These are phyloP conservation scores for Hirsutella rhossiliensis DNA, from an alignment of 2,329 filamentous ascomycete genomes.

Conservation along the genomic window DNA sequence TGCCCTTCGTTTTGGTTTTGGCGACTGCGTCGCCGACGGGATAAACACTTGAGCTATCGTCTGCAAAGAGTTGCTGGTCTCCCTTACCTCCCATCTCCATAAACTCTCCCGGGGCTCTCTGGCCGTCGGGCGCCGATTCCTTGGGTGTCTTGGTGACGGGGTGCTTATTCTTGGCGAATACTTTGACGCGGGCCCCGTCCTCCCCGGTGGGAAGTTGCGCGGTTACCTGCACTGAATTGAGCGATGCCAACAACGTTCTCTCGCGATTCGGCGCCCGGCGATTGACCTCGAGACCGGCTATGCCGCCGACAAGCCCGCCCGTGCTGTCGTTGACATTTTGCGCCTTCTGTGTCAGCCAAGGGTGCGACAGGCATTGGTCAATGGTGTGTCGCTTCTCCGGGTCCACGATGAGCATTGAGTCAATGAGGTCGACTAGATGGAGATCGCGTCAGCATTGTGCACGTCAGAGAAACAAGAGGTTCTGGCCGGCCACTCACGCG, in stretches of 20 bases:
- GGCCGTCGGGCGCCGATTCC: constrained; percentile 55
- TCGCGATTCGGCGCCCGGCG: constrained; percentile 70
- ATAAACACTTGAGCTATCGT: constrained; percentile 45
- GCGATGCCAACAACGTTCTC: constrained; percentile 69
- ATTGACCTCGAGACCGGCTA: constrained; percentile 71
- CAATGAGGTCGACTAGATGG: constrained; percentile 64
- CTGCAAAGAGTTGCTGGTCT: constrained; percentile 63
- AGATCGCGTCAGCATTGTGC: not conserved
- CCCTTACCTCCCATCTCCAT: constrained; percentile 77
- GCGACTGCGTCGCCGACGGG: constrained; percentile 18
- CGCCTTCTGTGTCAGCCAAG: constrained; percentile 62
- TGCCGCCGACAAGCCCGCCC: constrained; percentile 79
- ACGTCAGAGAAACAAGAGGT: too few species aligned
- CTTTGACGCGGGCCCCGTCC: constrained; percentile 51
- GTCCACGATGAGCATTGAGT: constrained; percentile 86
- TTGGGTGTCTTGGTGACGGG: constrained; percentile 25
- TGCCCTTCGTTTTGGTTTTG: constrained; percentile 17
- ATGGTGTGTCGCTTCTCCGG: constrained; percentile 74
- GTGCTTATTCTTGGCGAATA: constrained; percentile 59
- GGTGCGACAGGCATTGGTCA: constrained; percentile 82
- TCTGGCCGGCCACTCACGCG: too few species aligned
- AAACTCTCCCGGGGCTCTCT: constrained; percentile 63
- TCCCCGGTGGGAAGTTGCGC: constrained; percentile 42
- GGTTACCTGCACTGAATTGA: constrained; percentile 58
- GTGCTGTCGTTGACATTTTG: constrained; percentile 71